A percentile compares a stretch with the other conserved stretches of the same genome.
Evolutionary conservation across 495 filamentous ascomycete species (phyloP).

Genomic region (Thermochaetoides thermophila): DNA sequence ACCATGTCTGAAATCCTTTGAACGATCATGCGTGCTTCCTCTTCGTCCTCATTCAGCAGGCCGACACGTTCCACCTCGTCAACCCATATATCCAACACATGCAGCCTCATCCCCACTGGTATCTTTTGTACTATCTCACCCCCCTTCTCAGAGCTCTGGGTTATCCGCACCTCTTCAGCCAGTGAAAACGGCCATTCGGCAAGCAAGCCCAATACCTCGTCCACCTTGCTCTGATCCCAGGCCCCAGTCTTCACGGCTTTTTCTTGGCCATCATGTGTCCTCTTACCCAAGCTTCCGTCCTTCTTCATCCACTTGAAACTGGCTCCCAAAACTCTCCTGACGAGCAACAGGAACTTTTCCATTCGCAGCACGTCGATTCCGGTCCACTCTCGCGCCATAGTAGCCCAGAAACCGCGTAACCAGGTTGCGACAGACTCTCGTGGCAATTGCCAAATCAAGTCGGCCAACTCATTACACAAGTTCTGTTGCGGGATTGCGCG

Average conservation of each 20-base stretch:
- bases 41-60: conserved; percentile 32
- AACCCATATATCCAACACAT: conserved; percentile 82
- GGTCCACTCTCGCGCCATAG: conserved; percentile 67
- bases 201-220: conserved; percentile 26
- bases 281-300: too few relatives aligned
- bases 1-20: conserved; percentile 21
- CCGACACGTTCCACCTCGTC: conserved; percentile 66
- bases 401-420: conserved; percentile 75
- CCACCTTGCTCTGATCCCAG: conserved; percentile 22
- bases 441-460: conserved; percentile 51
- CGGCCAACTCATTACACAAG: conserved; percentile 62
- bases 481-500: conserved; percentile 75
- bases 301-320: conserved; percentile 44
- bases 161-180: conserved; percentile 22
- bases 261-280: conserved; percentile 4
- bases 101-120: conserved; percentile 72
- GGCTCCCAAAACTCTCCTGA: conserved; percentile 59
- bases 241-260: conserved; percentile 10
- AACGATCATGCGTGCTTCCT: conserved; percentile 21
- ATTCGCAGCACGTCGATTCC: conserved; percentile 73
- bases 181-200: conserved; percentile 30
- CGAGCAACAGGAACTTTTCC: conserved; percentile 84
- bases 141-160: conserved; percentile 5
- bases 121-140: conserved; percentile 28
- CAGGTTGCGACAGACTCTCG: conserved; percentile 45